Conservation (phyloP, 2,329 filamentous ascomycete genomes). For the Talaromyces piceae region DNA sequence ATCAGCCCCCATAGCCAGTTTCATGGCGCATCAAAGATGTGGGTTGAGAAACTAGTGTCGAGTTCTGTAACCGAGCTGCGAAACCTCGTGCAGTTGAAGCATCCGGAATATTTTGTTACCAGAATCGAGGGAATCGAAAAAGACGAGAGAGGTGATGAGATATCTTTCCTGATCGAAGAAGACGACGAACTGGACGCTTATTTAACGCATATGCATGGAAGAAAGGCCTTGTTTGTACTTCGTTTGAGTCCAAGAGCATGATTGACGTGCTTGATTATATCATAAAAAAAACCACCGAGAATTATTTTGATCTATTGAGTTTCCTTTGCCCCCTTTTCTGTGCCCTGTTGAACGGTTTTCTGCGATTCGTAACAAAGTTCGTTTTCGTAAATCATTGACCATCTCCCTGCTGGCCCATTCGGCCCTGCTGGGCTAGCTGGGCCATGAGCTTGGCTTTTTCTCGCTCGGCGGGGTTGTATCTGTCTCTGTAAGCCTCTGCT, state of each 20-base stretch:
- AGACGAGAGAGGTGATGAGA: slow-evolving; percentile 52
- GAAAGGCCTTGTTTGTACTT: slow-evolving; percentile 49
- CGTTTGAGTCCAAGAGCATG: slow-evolving; percentile 21
- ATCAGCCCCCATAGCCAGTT: slow-evolving; percentile 58
- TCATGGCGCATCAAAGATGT: slow-evolving; percentile 42
- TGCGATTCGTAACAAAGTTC: slow-evolving; percentile 6
- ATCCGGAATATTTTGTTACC: slow-evolving; percentile 51
- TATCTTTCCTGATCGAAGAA: slow-evolving; percentile 58
- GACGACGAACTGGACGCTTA: slow-evolving; percentile 68
- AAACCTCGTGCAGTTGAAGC: slow-evolving; percentile 54
- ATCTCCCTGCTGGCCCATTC: too few species aligned
- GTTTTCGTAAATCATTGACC: slow-evolving; percentile 9
- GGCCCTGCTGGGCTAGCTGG: too few species aligned
- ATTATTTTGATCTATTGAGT: not conserved
- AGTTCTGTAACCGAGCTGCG: slow-evolving; percentile 56
- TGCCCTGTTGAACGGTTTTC: too few species aligned
- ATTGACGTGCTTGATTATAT: not conserved
- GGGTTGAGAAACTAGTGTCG: slow-evolving; percentile 57
- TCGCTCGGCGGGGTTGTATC: slow-evolving; percentile 45
- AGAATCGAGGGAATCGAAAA: slow-evolving; percentile 61
- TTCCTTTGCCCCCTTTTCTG: not conserved
- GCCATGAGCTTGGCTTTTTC: slow-evolving; percentile 38
- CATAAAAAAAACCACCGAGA: slow-evolving; percentile 3
- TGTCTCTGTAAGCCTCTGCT: slow-evolving; percentile 15
- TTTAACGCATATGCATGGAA: slow-evolving; percentile 54